Evolutionary conservation across 352 stramenopile genomes (phyloP), one percentile per base, ranked within the genome.

Genomic region (Saprolegnia diclina): DNA sequence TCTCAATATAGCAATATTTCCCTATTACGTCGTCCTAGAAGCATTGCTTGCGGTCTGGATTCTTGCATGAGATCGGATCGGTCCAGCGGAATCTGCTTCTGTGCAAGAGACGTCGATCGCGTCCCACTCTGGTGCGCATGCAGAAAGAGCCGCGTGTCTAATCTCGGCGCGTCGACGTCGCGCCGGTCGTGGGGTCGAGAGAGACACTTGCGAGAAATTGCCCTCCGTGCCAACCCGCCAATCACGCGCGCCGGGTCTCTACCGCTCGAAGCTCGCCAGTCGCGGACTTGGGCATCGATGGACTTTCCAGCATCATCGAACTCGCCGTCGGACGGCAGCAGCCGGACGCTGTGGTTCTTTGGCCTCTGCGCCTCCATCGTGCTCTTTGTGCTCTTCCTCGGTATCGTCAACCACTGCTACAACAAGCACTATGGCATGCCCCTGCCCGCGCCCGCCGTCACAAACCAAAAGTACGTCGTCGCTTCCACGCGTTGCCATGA

Each of bases 271-370:
- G 18, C n/a, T 54, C 24, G 52, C 11, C 52, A 59, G 11, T 48
- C 42, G 42, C 13, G 13, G 42, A 59, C 24, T 59, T 42, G 52
- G 18, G 29, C 29, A 35, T 35, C 35, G 35, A 59, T 59, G 52
- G 52, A 59, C 52, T 42, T 59, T 14, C 52, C 24, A 26, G 3
- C 52, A 9, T 42, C 24, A 24, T 19, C 13, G 11, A 59, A n/a
- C 52, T 14, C 13, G 13, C 11, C 52, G 3, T 59, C 52, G 13
- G 52, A 42, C 52, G 35, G 35, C 24, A 9, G 35, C 52, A 59
- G 19, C 19, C 24, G 52, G 52, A 59, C 52, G 52, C 24, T 59
- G 52, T 59, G 52, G 52, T 59, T 59, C 52, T 59, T 59, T 24
- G 52, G 52, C 13, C 35, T 59, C 35, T 59, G 52, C 52, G 24